phyloP scores from a whole-genome alignment of 495 filamentous ascomycete genomes.

The Stereocaulon alpinum region DNA sequence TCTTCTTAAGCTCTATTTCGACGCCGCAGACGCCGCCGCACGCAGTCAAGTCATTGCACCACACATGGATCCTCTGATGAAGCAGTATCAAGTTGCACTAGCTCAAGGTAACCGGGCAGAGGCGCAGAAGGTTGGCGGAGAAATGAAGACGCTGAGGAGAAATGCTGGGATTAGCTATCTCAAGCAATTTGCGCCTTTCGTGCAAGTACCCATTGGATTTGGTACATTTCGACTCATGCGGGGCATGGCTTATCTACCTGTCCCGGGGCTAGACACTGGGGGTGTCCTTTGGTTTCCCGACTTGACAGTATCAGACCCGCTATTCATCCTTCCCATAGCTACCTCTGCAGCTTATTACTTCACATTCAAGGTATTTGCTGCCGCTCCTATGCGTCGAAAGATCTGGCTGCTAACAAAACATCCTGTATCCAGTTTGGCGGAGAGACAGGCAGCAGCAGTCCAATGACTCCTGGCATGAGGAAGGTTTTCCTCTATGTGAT shows the following conservation, averaged over 20 bases:
- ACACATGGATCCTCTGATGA: conserved; percentile 38
- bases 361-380: conserved; percentile 45
- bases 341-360: conserved; percentile 40
- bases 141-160: conserved; percentile 41
- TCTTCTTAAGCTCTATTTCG: conserved; percentile 54
- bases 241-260: conserved; percentile 66
- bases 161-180: conserved; percentile 40
- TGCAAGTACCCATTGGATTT: conserved; percentile 62
- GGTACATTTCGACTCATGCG: conserved; percentile 69
- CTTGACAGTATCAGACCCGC: conserved; percentile 68
- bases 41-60: conserved; percentile 38
- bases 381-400: not conserved
- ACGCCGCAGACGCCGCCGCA: conserved; percentile 48
- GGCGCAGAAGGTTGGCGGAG: conserved; percentile 31
- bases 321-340: conserved; percentile 55
- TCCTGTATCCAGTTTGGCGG: not conserved
- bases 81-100: conserved; percentile 39
- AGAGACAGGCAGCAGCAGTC: not conserved
- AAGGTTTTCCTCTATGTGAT: conserved; percentile 47
- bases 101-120: conserved; percentile 31
- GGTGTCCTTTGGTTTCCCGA: conserved; percentile 70
- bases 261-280: conserved; percentile 62
- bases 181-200: conserved; percentile 44
- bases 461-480: conserved; percentile 24
- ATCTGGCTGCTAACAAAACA: not conserved